phyloP scores from a whole-genome alignment of 2,329 filamentous ascomycete genomes.

The Fusarium sarcochroum region DNA sequence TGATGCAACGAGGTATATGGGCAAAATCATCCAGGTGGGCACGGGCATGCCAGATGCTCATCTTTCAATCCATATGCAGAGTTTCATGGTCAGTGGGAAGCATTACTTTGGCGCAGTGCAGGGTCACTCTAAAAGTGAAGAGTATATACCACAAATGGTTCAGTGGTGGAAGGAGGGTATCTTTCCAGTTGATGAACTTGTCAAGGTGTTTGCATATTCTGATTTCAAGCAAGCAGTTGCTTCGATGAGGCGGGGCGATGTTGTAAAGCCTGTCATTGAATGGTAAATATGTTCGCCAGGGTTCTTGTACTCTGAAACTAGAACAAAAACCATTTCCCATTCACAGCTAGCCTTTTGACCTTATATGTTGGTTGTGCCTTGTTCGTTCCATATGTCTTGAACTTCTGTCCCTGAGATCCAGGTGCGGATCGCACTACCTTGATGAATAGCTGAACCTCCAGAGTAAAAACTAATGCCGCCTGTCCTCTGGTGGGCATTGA shows the following conservation, averaged over 20 bases:
- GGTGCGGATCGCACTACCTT: no score
- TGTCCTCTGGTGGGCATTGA: no score
- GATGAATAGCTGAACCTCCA: no score
- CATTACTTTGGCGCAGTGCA: slow-evolving; percentile 60
- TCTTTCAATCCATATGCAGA: slow-evolving; percentile 59
- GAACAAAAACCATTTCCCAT: no score
- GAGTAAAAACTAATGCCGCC: no score
- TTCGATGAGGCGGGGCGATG: slow-evolving; percentile 46
- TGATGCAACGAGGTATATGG: slow-evolving; percentile 59
- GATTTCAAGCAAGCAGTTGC: no score
- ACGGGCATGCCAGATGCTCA: slow-evolving; percentile 59
- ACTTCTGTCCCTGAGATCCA: no score
- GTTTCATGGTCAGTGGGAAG: slow-evolving; percentile 63
- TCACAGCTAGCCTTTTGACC: no score
- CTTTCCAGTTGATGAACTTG: slow-evolving; percentile 53
- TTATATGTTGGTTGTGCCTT: no score
- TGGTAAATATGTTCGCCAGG: slow-evolving; percentile 36
- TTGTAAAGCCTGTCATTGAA: slow-evolving; percentile 53
- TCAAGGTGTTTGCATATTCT: slow-evolving; percentile 24
- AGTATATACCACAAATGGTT: slow-evolving; percentile 54
- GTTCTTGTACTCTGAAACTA: no score
- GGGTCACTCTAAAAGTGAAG: slow-evolving; percentile 57
- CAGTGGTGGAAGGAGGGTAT: slow-evolving; percentile 51
- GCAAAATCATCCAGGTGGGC: slow-evolving; percentile 65
- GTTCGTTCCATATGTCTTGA: no score